Base-by-base conservation (phyloP, 2,329 filamentous ascomycete species). In the Truncatella angustata region DNA sequence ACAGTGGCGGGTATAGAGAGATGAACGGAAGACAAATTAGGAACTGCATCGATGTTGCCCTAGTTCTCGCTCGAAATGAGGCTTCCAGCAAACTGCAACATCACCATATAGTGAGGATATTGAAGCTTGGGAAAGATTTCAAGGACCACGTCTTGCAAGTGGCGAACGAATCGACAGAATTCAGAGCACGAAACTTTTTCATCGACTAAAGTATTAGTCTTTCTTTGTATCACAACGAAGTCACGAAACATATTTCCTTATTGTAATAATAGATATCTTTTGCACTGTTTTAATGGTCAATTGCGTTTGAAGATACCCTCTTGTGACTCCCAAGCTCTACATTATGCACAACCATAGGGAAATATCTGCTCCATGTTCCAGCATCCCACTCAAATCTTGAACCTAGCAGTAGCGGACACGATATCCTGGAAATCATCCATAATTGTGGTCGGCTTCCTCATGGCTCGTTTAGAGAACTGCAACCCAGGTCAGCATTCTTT, bases 1-100 rank as follows among this genome's bases (percentile, higher is more conserved):
- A 54, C 7, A 20, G 36, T 11, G 36, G 50, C 1, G 21, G 9
- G 37, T 52, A 51, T 21, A 24, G 16, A 4, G 32, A 1, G 1
- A 54, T 58, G 56, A 58, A 58, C 49, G 56, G 54, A 6, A 42
- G 52, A n/a, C 51, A 58, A 18, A 58, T 58, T 21, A 50, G 49
- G 18, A 53, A 49, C 16, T 58, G 54, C 28, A 39, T 58, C 10
- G 43, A 37, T 26, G 56, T 54, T 14, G 56, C 56, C 2, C 24
- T 44, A 5, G 42, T 47, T 5, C 24, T 58, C 5, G 56, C 54
- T 12, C 49, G 36, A 23, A 35, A 43, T 12, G 39, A 51, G 16
- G 16, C 16, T 21, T 42, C 37, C 9, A 24, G 37, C 11, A 42
- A 42, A 20, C 16, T 42, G 10, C 39, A 23, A 4, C 3, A 5